A percentile compares a stretch with the other conserved stretches of the same genome.
phyloP scores from a whole-genome alignment of 169 alveolate species.

The Plasmodium adleri region DNA sequence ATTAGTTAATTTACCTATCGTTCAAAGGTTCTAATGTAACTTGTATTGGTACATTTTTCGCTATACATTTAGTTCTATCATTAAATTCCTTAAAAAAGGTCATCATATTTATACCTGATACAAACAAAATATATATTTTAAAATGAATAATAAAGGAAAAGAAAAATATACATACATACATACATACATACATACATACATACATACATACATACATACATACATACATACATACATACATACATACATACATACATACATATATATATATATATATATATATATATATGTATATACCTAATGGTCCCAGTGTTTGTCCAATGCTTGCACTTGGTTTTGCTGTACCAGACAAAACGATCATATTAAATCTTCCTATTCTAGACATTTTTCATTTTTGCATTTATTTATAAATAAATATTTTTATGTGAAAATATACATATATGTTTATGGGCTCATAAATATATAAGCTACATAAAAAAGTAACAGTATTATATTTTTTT shows the following conservation, averaged over 20 bases:
- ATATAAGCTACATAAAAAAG: not conserved
- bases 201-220: not conserved
- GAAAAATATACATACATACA: not conserved
- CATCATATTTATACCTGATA: constrained; percentile 88
- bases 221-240: not conserved
- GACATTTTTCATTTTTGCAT: constrained; percentile 48
- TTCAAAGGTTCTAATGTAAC: constrained; percentile 86
- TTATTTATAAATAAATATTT: not conserved
- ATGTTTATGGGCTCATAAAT: not conserved
- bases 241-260: not conserved
- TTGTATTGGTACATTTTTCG: constrained; percentile 91
- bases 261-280: not conserved
- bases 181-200: not conserved
- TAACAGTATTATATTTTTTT: too few relatives aligned
- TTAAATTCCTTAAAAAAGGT: constrained; percentile 92
- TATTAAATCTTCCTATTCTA: constrained; percentile 78
- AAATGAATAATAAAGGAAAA: not conserved
- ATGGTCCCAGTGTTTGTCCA: constrained; percentile 94
- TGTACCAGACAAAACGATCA: constrained; percentile 90
- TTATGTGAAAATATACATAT: not conserved
- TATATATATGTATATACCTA: constrained; percentile 80
- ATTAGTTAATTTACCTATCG: constrained; percentile 80
- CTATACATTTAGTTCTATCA: constrained; percentile 86
- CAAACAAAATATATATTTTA: not conserved
- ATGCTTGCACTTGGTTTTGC: constrained; percentile 94